Evolutionary conservation across 371 early-diverging fungal species (phyloP), one percentile per base, ranked within the genome.

Genomic region (Chytridiales sp.): DNA sequence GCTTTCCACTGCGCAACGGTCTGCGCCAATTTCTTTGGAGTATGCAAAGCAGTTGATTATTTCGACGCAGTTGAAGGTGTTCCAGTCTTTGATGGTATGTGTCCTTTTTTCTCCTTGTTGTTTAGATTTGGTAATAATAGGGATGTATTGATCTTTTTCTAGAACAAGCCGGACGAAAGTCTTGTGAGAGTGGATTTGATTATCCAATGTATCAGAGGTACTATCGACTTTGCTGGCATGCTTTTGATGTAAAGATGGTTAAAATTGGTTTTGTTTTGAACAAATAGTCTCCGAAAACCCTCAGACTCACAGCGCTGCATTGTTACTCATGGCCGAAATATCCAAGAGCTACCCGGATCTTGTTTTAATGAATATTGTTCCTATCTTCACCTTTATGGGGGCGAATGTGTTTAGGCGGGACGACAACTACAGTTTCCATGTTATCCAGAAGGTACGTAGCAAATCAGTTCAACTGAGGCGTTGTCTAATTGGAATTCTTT

Each of bases 341-440:
- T 94, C 93, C 0, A 76, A 83, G 11, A 70, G 87, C 56, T 87
- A 84, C 64, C 92, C 95, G 1, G 89, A 93, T 46, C 79, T 78
- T 49, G 95, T 97, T 9, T 76, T 97, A 46, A 83, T 90, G 65
- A 89, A 93, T 71, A 89, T 94, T 51, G 94, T 97, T 91, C 92
- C 94, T 21, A 86, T 96, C 30, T 96, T 97, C 67, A 97, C 95
- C 6, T 96, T 96, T 67, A 94, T 97, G 97, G 95, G 96, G n/a
- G 91, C 92, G 47, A 94, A 90, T 64, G 88, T 93, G 0, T 64
- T 95, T 56, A 87, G 91, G 15, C 93, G 93, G 72, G 97, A 97
- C 73, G 97, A 97, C 70, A 87, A 87, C 64, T 96, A 93, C 82
- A 90, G 88, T 61, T 93, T 94, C 88, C 88, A 90, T 57, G 94